phyloP scores from a whole-genome alignment of 345 rosid genomes.

The Eucalyptus rudis region DNA sequence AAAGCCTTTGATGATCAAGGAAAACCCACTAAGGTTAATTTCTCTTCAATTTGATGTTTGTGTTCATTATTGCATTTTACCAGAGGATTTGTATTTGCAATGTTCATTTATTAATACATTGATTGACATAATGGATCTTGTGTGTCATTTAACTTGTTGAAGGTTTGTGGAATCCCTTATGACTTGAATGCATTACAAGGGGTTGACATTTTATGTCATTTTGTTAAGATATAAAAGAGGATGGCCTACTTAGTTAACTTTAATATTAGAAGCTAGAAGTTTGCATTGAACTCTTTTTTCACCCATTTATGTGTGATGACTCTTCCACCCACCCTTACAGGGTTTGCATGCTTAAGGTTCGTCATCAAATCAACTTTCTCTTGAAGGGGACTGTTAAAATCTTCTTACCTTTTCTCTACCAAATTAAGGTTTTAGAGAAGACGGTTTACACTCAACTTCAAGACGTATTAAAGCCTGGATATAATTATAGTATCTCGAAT shows the following conservation, averaged over 20 bases:
- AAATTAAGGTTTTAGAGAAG: neutral
- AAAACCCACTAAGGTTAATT: constrained; percentile 77
- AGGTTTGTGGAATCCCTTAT: neutral
- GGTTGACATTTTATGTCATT: neutral
- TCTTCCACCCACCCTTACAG: neutral
- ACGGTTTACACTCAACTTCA: neutral
- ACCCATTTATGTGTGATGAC: neutral
- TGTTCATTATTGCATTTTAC: neutral
- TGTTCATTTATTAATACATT: neutral
- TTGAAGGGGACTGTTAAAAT: neutral
- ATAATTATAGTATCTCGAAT: neutral
- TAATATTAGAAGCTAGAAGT: neutral
- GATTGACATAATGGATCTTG: neutral
- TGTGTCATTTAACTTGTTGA: neutral
- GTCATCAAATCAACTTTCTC: neutral
- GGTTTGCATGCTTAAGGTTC: neutral
- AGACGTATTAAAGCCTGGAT: neutral
- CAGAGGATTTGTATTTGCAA: neutral
- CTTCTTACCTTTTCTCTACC: neutral
- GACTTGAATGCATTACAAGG: neutral
- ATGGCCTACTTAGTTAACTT: neutral
- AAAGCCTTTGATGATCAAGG: constrained; percentile 89
- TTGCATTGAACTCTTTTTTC: neutral
- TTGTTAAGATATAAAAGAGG: neutral
- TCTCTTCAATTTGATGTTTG: neutral